phyloP scores from a whole-genome alignment of 805 yeast species.

The Myxozyma monticola region DNA sequence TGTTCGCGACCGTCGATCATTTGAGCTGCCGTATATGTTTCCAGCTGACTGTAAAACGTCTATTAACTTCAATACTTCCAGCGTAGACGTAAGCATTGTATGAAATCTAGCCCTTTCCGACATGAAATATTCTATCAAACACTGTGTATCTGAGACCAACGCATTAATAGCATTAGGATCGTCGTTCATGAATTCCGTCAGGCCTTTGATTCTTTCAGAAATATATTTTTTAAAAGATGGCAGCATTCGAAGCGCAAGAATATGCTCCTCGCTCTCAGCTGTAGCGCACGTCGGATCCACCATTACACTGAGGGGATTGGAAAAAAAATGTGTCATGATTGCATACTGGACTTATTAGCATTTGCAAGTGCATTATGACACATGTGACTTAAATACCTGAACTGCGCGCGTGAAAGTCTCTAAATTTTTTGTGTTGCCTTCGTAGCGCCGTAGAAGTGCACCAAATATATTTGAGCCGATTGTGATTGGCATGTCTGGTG shows the following conservation, averaged over 20 bases:
- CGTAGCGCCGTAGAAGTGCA: constrained; percentile 9
- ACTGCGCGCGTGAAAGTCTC: constrained; percentile 20
- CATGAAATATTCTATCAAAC: neutral
- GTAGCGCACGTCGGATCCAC: constrained; percentile 11
- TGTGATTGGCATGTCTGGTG: constrained; percentile 9
- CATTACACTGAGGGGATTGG: constrained; percentile 41
- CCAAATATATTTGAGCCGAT: constrained; percentile 18
- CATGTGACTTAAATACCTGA: constrained; percentile 32
- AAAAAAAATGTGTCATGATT: constrained; percentile 40
- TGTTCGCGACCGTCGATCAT: constrained; percentile 2
- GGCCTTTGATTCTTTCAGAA: neutral
- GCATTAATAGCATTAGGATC: neutral
- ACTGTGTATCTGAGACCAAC: neutral
- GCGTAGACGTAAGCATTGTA: neutral
- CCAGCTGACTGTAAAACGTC: neutral
- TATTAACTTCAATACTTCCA: constrained; percentile 2
- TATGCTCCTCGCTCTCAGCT: constrained; percentile 27
- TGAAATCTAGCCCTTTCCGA: neutral
- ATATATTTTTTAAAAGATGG: constrained; percentile 39
- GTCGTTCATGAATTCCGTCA: neutral
- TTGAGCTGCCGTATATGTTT: neutral
- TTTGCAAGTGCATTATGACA: neutral
- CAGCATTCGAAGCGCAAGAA: constrained; percentile 38
- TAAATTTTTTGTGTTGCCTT: constrained; percentile 13
- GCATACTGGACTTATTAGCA: constrained; percentile 32